phyloP scores from a whole-genome alignment of 1,284 basidiomycete species.

The Cystobasidiaceae sp. region DNA sequence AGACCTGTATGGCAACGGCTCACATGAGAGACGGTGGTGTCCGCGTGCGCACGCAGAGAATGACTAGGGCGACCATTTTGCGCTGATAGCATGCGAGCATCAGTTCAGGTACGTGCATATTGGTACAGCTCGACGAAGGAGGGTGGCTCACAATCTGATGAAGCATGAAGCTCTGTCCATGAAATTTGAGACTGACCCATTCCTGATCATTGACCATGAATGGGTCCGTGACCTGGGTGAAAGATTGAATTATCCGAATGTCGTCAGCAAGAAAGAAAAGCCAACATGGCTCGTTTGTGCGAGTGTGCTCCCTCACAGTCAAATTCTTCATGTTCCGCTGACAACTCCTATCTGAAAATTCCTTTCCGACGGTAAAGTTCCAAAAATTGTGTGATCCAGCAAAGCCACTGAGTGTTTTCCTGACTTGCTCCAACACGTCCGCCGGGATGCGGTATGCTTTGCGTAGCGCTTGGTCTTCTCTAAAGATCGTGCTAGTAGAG shows the following conservation, averaged over 20 bases:
- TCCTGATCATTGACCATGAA: constrained; percentile 83
- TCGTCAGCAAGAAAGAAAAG: constrained; percentile 7
- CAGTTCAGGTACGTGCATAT: not conserved
- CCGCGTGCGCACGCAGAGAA: constrained; percentile 68
- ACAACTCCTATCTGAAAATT: constrained; percentile 73
- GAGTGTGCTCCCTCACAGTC: no score
- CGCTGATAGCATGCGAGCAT: constrained; percentile 58
- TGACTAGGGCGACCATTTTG: constrained; percentile 90
- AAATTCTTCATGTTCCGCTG: constrained; percentile 79
- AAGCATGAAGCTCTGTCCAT: constrained; percentile 98
- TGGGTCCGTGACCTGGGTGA: constrained; percentile 63
- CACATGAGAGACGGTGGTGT: constrained; percentile 65
- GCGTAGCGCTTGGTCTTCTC: constrained; percentile 41
- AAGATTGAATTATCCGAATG: not conserved
- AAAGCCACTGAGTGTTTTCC: constrained; percentile 59
- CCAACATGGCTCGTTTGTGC: no score
- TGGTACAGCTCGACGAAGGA: not conserved
- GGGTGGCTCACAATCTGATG: constrained; percentile 65
- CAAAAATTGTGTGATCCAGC: constrained; percentile 82
- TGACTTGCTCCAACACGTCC: constrained; percentile 57
- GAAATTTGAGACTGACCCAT: constrained; percentile 89
- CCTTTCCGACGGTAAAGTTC: constrained; percentile 89
- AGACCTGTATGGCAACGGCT: not conserved
- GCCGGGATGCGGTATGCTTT: constrained; percentile 61
- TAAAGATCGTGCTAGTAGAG: constrained; percentile 40